Evolutionary conservation across 2,329 filamentous ascomycete species (phyloP).

Genomic region (Hymenoscyphus albidus): DNA sequence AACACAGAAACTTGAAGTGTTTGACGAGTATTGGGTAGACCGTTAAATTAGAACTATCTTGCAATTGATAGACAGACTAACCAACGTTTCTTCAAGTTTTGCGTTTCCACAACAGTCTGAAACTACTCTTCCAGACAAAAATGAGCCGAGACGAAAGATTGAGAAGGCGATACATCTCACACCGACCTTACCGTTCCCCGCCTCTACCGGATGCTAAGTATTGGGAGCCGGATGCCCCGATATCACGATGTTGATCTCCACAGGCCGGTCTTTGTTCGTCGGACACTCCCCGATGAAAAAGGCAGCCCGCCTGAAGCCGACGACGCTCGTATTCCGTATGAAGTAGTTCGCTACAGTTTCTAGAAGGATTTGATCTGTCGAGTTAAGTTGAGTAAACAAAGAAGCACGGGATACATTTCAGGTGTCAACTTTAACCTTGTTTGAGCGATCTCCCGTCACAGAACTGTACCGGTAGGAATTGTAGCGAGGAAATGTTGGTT

Average conservation of each 20-base stretch:
- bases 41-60: no score
- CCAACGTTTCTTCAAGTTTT: no score
- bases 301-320: neutral
- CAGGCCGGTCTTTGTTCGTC: neutral
- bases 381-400: neutral
- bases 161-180: neutral
- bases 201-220: neutral
- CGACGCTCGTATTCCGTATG: neutral
- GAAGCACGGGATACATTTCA: neutral
- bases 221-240: neutral
- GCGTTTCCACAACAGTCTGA: neutral
- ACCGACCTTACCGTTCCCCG: neutral
- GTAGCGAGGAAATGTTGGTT: no score
- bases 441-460: no score
- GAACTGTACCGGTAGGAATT: no score
- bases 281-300: neutral
- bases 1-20: no score
- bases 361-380: neutral
- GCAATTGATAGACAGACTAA: no score
- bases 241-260: neutral
- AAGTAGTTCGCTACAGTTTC: neutral
- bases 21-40: no score
- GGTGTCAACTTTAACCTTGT: neutral
- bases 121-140: neutral
- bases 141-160: neutral